A percentile compares a stretch with the other conserved stretches of the same genome.
phyloP scores from a whole-genome alignment of 805 yeast genomes.

The Lipomyces spencermartinsiae region DNA sequence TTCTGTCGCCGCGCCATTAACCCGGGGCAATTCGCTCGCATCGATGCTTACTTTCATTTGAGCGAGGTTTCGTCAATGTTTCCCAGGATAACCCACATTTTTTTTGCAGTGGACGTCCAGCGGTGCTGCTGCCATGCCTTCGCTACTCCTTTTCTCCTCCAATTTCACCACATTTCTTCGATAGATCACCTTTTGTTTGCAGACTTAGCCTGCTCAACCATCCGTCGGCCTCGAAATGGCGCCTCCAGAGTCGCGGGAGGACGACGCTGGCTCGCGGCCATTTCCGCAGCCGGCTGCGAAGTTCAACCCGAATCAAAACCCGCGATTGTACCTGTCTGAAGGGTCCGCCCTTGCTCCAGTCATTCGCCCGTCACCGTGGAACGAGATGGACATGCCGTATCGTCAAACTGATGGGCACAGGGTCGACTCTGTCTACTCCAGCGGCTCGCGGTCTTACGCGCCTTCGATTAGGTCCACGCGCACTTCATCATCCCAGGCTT shows the following conservation, averaged over 20 bases:
- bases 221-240: background rate
- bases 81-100: no score
- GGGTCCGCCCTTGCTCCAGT: conserved; percentile 13
- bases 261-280: background rate
- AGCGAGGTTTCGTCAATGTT: no score
- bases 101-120: no score
- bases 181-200: background rate
- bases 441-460: conserved; percentile 33
- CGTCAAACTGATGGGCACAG: conserved; percentile 13
- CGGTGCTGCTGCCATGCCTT: no score
- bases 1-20: background rate
- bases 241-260: conserved; percentile 3
- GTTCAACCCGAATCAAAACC: background rate
- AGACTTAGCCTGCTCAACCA: background rate
- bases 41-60: no score
- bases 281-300: conserved; percentile 2
- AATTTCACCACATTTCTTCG: background rate
- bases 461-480: conserved; percentile 31
- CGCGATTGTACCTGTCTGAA: background rate
- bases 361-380: conserved; percentile 35
- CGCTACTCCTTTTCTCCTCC: background rate
- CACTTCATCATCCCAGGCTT: conserved; percentile 24
- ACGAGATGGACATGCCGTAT: conserved; percentile 26
- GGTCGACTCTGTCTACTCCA: conserved; percentile 35
- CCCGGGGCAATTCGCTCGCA: no score